Base-by-base conservation (phyloP, 176 grass and related monocot genomes). In the Hyparrhenia diplandra region DNA sequence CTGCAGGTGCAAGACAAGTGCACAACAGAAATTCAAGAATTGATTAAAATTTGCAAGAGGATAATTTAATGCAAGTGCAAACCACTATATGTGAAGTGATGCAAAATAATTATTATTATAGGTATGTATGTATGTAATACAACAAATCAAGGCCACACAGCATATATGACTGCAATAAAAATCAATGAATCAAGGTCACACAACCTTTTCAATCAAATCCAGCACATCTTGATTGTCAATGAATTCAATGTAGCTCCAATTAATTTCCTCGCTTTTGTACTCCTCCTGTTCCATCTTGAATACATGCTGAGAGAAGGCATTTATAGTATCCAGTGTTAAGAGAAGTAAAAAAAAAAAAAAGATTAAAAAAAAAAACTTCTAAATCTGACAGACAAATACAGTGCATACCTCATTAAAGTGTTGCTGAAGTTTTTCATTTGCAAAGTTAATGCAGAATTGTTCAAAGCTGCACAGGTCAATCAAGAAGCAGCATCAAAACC, bases 231-330 rank as follows among this genome's bases (percentile, higher is more conserved):
- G 96, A 87, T 98, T 98, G 82, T 98, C 96, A 85, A 98, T 98
- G 73, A 98, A 98, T 67, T 98, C 96, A 58, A 98, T 98, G 80
- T 98, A 98, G 85, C 96, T 98, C 96, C 96, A 98, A 68, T 95
- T 91, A 64, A 98, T 98, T 81, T 95, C 77, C 77, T 98, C 96
- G 8, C 90, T 93, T 82, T 90, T 95, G 83, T 98, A 98, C 80
- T 98, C 96, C 75, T 98, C 90, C 55, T 98, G 96, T 77, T 98
- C 96, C 96, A 98, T 95, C 84, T 98, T 98, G 68, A 98, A 98
- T 54, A 98, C 96, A 82, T 98, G 96, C 96, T 98, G 96, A 80
- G 34, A 36, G 39, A 92, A 81, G 41, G 83, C 60, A 69, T 54
- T 45, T 46, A 36, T 35, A 82, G 55, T 43, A 85, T 77, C 72